These are phyloP conservation scores for Houttuynia cordata DNA, from an alignment of 164 flowering plant genomes.

Conservation along the genomic window DNA sequence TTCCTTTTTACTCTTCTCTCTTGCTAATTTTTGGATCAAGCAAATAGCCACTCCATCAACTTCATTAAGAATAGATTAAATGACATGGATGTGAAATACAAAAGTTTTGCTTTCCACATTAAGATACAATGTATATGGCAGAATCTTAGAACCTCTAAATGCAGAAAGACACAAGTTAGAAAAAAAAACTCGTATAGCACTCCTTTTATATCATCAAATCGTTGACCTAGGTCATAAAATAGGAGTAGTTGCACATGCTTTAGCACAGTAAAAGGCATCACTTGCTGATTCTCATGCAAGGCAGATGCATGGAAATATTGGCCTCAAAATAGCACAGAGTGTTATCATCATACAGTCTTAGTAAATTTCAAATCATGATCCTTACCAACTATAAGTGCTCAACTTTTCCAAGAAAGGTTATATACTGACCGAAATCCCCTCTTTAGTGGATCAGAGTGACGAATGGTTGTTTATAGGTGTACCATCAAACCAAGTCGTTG, in stretches of 20 bases:
- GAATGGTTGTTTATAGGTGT: slow-evolving; percentile 76
- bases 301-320: slow-evolving; percentile 28
- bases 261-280: background rate
- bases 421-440: slow-evolving; percentile 58
- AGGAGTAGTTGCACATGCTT: background rate
- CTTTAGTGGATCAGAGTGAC: slow-evolving; percentile 59
- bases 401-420: slow-evolving; percentile 51
- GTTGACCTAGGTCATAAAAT: slow-evolving; percentile 6
- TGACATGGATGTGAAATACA: too few species aligned
- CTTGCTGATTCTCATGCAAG: slow-evolving; percentile 2
- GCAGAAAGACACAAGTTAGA: background rate
- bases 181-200: background rate
- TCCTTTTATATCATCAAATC: slow-evolving; percentile 2
- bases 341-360: slow-evolving; percentile 33
- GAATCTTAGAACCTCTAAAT: background rate
- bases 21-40: too few species aligned
- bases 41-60: too few species aligned
- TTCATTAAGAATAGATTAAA: too few species aligned
- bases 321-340: slow-evolving; percentile 26
- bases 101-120: too few species aligned
- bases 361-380: slow-evolving; percentile 71
- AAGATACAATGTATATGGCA: background rate
- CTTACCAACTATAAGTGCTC: slow-evolving; percentile 83
- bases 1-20: too few species aligned
- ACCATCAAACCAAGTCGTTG: slow-evolving; percentile 88